Evolutionary conservation across 768 basidiomycete genomes (phyloP).

Genomic region (Serendipita vermifera): DNA sequence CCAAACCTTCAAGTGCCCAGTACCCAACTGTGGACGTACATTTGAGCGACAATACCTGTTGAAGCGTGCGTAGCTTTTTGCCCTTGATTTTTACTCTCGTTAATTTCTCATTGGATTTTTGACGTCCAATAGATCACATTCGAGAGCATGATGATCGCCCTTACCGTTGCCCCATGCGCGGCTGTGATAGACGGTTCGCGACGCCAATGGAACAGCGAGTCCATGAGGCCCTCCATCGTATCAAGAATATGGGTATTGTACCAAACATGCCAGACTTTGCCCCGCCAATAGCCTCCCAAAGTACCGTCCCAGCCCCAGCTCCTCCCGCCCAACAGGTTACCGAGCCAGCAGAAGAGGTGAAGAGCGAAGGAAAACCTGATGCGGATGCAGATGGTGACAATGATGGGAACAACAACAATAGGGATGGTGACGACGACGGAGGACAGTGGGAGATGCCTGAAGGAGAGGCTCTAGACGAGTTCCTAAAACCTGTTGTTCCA

Average conservation of each 20-base stretch:
- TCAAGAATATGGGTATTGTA: constrained; percentile 3
- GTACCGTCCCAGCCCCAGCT: background rate
- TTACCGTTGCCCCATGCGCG: constrained; percentile 9
- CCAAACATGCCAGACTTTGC: constrained; percentile 2
- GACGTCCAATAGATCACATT: constrained; percentile 10
- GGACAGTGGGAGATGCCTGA: background rate
- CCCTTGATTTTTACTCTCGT: background rate
- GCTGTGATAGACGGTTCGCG: constrained; percentile 4
- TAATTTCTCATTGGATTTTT: background rate
- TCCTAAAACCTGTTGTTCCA: no score
- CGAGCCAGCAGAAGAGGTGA: background rate
- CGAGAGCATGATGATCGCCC: constrained; percentile 7
- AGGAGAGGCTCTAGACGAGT: background rate
- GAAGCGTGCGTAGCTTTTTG: background rate
- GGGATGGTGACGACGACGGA: background rate
- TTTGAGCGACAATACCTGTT: constrained; percentile 4
- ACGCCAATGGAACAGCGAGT: constrained; percentile 2
- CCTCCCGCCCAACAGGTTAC: background rate
- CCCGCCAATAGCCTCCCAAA: background rate
- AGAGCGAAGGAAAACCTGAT: background rate
- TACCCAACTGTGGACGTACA: background rate
- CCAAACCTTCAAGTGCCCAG: background rate
- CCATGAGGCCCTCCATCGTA: background rate
- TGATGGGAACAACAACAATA: background rate
- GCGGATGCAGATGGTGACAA: background rate